Percentiles rank a stretch among this genome's conserved stretches.
phyloP scores from a whole-genome alignment of 179 eudicot species.

The Amaranthus tricolor region DNA sequence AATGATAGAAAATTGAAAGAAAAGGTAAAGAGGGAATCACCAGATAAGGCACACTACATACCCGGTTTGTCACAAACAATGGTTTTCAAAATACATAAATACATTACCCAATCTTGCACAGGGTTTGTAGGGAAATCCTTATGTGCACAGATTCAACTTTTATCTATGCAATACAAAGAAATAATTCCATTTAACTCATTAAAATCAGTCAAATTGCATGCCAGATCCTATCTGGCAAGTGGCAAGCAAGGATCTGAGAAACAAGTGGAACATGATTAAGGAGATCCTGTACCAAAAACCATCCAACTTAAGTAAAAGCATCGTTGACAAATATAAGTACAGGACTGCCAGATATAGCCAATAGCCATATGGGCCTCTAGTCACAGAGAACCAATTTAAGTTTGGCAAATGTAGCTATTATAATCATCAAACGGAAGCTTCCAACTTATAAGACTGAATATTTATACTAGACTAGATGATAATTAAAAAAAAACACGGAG shows the following conservation, averaged over 20 bases:
- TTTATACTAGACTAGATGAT: not conserved
- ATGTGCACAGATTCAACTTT: not conserved
- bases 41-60: not conserved
- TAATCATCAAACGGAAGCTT: not conserved
- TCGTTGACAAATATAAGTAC: not conserved
- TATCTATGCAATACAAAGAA: not conserved
- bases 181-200: not conserved
- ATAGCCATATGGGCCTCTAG: not conserved
- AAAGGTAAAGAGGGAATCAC: not conserved
- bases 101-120: not conserved
- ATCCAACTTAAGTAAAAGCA: not conserved
- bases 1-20: not conserved
- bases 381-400: not conserved
- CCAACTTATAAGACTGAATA: not conserved
- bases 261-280: not conserved
- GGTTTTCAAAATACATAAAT: not conserved
- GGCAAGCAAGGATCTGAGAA: not conserved
- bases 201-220: not conserved
- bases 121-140: not conserved
- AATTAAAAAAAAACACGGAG: too few relatives aligned
- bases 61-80: not conserved
- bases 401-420: not conserved
- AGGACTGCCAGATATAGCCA: not conserved
- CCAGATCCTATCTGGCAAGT: not conserved
- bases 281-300: not conserved